phyloP scores from a whole-genome alignment of 2,329 filamentous ascomycete species.

The Nemania sp. region DNA sequence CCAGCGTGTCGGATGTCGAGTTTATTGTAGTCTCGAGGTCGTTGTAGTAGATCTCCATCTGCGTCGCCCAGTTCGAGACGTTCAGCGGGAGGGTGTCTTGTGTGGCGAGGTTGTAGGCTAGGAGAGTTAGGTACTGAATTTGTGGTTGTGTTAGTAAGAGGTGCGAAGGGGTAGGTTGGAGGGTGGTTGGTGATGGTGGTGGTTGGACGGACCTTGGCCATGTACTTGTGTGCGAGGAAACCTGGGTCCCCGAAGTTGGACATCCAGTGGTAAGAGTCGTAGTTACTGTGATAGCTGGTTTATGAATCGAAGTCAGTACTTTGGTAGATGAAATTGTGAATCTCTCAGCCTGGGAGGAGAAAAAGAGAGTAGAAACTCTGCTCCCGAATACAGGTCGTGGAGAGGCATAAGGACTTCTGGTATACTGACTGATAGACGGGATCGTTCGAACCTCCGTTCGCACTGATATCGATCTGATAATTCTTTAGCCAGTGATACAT shows the following conservation, averaged over 20 bases:
- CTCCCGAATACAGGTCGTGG: no score
- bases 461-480: conserved; percentile 60
- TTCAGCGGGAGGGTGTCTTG: conserved; percentile 46
- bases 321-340: no score
- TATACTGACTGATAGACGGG: conserved; percentile 72
- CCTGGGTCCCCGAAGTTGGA: conserved; percentile 71
- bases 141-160: background rate
- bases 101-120: conserved; percentile 45
- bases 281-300: conserved; percentile 83
- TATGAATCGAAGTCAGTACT: no score
- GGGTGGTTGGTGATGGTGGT: no score
- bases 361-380: no score
- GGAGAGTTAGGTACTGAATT: conserved; percentile 43
- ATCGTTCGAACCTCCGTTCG: conserved; percentile 47
- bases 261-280: conserved; percentile 87
- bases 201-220: conserved; percentile 51
- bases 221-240: conserved; percentile 62
- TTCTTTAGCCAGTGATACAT: conserved; percentile 27
- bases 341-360: no score
- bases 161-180: background rate
- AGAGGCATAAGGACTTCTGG: no score
- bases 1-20: conserved; percentile 41
- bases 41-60: conserved; percentile 45
- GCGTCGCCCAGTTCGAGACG: conserved; percentile 45
- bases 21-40: conserved; percentile 42